phyloP scores from a whole-genome alignment of 2,329 filamentous ascomycete species.

The Camillea tinctor region DNA sequence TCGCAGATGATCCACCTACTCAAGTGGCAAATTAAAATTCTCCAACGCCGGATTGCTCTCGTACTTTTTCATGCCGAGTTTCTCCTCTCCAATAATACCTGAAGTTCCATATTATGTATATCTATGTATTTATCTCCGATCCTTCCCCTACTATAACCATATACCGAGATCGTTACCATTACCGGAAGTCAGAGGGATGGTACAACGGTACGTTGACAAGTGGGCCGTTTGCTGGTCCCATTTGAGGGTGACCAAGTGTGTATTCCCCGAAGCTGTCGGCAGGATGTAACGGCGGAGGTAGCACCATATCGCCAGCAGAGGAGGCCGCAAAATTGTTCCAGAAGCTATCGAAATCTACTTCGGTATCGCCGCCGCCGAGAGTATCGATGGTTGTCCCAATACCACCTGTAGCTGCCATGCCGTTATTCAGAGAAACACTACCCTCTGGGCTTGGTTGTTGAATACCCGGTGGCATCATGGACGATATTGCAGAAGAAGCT shows the following conservation, averaged over 20 bases:
- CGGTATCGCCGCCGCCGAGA: slow-evolving; percentile 30
- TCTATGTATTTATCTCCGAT: slow-evolving; percentile 1
- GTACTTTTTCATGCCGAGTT: neutral
- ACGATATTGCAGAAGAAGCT: slow-evolving; percentile 12
- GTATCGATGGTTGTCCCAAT: slow-evolving; percentile 24
- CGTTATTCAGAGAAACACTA: slow-evolving; percentile 26
- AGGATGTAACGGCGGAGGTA: slow-evolving; percentile 11
- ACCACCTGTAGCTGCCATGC: slow-evolving; percentile 17
- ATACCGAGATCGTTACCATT: slow-evolving; percentile 1
- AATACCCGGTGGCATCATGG: slow-evolving; percentile 25
- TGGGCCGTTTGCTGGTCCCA: slow-evolving; percentile 10
- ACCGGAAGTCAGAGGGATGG: slow-evolving; percentile 16
- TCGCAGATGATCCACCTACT: slow-evolving; percentile 12
- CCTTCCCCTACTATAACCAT: neutral
- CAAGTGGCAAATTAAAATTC: slow-evolving; percentile 2
- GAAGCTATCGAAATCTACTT: slow-evolving; percentile 38
- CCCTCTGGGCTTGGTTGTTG: slow-evolving; percentile 34
- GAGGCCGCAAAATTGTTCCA: slow-evolving; percentile 29
- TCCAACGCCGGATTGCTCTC: neutral
- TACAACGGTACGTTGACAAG: slow-evolving; percentile 14
- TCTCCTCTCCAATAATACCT: neutral
- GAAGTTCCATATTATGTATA: slow-evolving; percentile 5
- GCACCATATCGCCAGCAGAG: slow-evolving; percentile 5
- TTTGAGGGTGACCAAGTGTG: slow-evolving; percentile 10
- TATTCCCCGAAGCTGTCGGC: slow-evolving; percentile 17